Conservation (phyloP, 768 basidiomycete species). For the Macrolepiota fuliginosa region DNA sequence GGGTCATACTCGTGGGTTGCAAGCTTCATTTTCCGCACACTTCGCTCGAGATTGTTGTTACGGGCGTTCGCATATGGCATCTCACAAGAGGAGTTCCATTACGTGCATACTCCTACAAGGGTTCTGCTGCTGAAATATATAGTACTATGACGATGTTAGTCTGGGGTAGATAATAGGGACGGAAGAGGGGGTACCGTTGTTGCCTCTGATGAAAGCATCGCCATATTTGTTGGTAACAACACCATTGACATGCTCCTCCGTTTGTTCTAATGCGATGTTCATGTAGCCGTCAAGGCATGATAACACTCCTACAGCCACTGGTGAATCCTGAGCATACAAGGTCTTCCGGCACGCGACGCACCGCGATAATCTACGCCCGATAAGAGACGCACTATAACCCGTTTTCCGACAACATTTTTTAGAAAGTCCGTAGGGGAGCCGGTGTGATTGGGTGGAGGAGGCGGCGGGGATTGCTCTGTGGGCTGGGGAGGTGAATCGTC, state of each 20-base stretch:
- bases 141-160: constrained; percentile 44
- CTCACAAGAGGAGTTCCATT: neutral
- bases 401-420: constrained; percentile 95
- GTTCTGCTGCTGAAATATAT: constrained; percentile 75
- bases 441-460: constrained; percentile 52
- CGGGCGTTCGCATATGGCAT: neutral
- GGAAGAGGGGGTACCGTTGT: constrained; percentile 63
- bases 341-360: constrained; percentile 28
- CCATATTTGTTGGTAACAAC: constrained; percentile 87
- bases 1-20: neutral
- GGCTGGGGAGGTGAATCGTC: constrained; percentile 26
- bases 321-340: neutral
- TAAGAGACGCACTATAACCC: constrained; percentile 87
- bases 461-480: constrained; percentile 30
- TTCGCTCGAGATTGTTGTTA: neutral
- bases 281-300: constrained; percentile 98
- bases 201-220: constrained; percentile 93
- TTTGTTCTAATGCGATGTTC: constrained; percentile 98
- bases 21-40: neutral
- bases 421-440: constrained; percentile 93
- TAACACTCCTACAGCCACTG: constrained; percentile 61
- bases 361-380: constrained; percentile 94
- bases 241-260: constrained; percentile 93
- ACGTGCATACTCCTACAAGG: constrained; percentile 34
- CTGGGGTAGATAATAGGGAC: neutral